Evolutionary conservation across 805 yeast species (phyloP), one percentile per base, ranked within the genome.

Genomic region (Candida insectalens): DNA sequence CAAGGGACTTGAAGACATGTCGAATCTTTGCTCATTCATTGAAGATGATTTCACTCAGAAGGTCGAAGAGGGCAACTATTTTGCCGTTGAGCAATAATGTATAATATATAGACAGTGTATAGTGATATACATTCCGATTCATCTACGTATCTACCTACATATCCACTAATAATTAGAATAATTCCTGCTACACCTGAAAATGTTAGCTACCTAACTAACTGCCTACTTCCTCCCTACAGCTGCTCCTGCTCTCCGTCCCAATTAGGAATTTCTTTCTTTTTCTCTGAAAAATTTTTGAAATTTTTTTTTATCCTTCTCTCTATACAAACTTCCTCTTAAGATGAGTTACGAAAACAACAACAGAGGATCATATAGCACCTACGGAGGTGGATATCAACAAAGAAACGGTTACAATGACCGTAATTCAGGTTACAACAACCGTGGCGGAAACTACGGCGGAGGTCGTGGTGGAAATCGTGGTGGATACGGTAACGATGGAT

Each of bases 1-100:
- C 49, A 83, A 85, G 57, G 97, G 97, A 17, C 69, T 92, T 40
- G 83, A 82, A 41, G 94, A 88, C 53, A 68, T 92, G 45, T 67
- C 77, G 40, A 88, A 79, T 43, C 57, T 88, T 52, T 92, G 98
- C 59, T 71, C 77, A 30, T 84, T 74, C 41, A 77, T 92, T 29
- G 96, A 89, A 57, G 78, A 72, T 40, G 76, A 71, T 37, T 89
- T 84, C 60, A 67, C 77, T 17, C 82, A 75, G 45, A 71, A 72
- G 49, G 74, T 84, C 37, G 70, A 71, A 32, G 73, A 72, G 30
- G 73, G 74, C 23, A 65, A 66, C 31, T 77, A 59, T 45, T 46
- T 63, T 18, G 65, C 66, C 8, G 67, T 59, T 34, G 77, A 71
- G 52, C 73, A 74, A 41, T 69, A 47, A 50, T 16, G 7, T 15